A percentile compares a stretch with the other conserved stretches of the same genome.
phyloP scores from a whole-genome alignment of 2,329 filamentous ascomycete genomes.

The Xylaria sp. region DNA sequence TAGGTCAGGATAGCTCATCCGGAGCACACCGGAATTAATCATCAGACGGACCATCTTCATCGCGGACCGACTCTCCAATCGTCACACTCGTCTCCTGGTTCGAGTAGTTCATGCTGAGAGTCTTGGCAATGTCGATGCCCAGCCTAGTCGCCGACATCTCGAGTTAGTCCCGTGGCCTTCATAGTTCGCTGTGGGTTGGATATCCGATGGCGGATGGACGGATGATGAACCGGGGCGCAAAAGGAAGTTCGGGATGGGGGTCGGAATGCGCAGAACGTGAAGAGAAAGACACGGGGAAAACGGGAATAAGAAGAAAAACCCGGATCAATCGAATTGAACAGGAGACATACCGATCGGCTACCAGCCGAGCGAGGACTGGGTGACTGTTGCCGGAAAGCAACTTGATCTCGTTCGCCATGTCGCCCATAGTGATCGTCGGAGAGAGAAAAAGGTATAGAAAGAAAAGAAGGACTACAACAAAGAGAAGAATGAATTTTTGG shows the following conservation, averaged over 20 bases:
- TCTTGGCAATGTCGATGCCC: constrained; percentile 72
- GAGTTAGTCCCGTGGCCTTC: constrained; percentile 5
- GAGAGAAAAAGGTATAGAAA: constrained; percentile 7
- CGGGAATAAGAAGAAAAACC: not conserved
- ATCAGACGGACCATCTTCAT: constrained; percentile 66
- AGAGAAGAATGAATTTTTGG: not conserved
- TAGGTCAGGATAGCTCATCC: constrained; percentile 51
- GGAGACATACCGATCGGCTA: constrained; percentile 35
- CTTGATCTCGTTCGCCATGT: constrained; percentile 37
- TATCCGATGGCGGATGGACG: not conserved
- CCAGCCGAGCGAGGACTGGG: constrained; percentile 34
- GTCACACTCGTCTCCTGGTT: constrained; percentile 87
- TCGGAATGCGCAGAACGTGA: not conserved
- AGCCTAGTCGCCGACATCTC: constrained; percentile 44
- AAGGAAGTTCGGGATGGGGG: not conserved
- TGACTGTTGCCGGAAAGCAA: constrained; percentile 38
- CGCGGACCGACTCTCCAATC: constrained; percentile 90
- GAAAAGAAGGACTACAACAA: not conserved
- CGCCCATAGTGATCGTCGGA: constrained; percentile 18
- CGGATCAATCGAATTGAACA: not conserved
- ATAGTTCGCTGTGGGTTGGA: constrained; percentile 1
- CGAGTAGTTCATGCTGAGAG: constrained; percentile 76
- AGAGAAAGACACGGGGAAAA: not conserved
- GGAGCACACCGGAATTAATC: constrained; percentile 38
- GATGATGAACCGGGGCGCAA: constrained; percentile 10